Evolutionary conservation across 345 rosid species (phyloP).

Genomic region (Syzygium aromaticum): DNA sequence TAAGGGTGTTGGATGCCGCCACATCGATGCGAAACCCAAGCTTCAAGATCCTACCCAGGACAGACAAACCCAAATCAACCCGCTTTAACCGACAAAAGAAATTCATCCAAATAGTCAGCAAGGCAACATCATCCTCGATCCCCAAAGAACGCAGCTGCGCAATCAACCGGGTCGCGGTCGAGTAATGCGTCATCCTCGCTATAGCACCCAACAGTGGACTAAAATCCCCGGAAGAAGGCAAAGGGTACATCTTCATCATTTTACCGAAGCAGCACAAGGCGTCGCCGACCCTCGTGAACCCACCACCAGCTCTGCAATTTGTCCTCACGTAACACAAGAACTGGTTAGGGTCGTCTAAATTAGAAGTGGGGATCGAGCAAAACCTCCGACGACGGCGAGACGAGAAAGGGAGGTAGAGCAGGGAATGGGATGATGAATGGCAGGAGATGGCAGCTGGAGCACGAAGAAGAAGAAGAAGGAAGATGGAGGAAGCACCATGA

Average conservation of each 20-base stretch:
- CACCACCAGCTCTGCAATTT: background rate
- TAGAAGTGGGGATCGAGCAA: background rate
- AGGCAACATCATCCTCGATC: background rate
- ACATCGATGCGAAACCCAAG: background rate
- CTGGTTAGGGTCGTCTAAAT: background rate
- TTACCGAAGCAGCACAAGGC: background rate
- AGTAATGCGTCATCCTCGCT: background rate
- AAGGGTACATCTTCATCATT: background rate
- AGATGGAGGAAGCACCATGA: background rate
- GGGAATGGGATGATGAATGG: background rate
- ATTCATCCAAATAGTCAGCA: background rate
- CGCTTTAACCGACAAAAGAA: background rate
- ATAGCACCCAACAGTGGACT: background rate
- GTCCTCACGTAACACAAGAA: background rate
- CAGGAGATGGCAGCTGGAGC: background rate
- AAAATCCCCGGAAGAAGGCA: background rate
- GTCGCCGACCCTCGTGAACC: background rate
- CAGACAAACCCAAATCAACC: background rate
- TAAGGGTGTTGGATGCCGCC: background rate
- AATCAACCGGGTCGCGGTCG: background rate
- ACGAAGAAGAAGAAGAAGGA: accelerated
- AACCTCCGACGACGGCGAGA: background rate
- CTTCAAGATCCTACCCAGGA: background rate
- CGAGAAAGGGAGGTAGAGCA: background rate
- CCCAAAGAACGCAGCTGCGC: background rate